Evolutionary conservation across 345 rosid genomes (phyloP), one percentile per base, ranked within the genome.

Genomic region (Lepidium aucheri): DNA sequence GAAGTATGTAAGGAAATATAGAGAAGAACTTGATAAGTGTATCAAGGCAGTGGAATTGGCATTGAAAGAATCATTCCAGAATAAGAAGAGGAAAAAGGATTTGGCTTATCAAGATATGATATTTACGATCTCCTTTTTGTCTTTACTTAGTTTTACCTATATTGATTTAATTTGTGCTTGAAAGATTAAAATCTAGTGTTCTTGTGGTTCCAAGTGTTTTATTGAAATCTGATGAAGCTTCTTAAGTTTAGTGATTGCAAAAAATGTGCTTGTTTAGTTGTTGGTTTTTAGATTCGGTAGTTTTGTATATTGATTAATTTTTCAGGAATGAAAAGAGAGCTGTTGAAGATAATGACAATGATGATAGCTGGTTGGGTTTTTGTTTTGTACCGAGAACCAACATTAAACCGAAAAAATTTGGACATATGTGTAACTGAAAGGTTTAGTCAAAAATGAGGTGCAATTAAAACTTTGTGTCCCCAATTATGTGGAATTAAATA

Each of bases 31-130:
- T 8, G 95, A 92, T 12, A 84, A 78, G 78, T 94, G 99, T 11
- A 83, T 88, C 8, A 83, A 81, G 14, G 85, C 77, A 18, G 97
- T 94, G n/a, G 99, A 88, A 20, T 85, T 81, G 77, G 88, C 95
- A 0, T 83, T 94, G 33, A 63, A 82, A 70, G 96, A 83, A 16
- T 90, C 85, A 0, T 80, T 77, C 41, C 75, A 70, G 59, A 78
- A 73, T 32, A 74, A 74, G 18, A 86, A 81, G 46, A 76, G 86
- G 64, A 89, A 85, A 68, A 69, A 67, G 57, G 54, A 68, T n/a
- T n/a, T n/a, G n/a, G n/a, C n/a, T n/a, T n/a, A n/a, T n/a, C n/a
- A n/a, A n/a, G 74, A 84, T 84, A 63, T 84, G 90, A 95, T 87
- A 68, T 69, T 20, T 20, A 3, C 22, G 82, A 52, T 15, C 32